Percentiles rank a stretch among this genome's conserved stretches.
phyloP scores from a whole-genome alignment of 1,139 yeast genomes.

The Yamadazyma siamensis region DNA sequence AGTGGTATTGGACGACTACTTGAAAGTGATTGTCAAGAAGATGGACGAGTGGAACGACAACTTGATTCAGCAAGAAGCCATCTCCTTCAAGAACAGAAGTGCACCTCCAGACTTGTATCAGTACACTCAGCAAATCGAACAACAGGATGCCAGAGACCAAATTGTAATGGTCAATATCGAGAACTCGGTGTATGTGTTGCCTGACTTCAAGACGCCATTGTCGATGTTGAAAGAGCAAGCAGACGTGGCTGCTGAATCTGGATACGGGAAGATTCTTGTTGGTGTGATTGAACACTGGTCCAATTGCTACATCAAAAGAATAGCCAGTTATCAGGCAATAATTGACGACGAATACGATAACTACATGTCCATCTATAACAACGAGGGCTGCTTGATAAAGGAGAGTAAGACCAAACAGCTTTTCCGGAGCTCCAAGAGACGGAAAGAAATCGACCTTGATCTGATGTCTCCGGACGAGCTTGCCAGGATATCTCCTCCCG shows the following conservation, averaged over 20 bases:
- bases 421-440: conserved; percentile 31
- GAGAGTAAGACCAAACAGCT: conserved; percentile 44
- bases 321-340: conserved; percentile 54
- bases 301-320: conserved; percentile 56
- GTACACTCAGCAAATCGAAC: conserved; percentile 40
- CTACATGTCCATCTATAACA: conserved; percentile 43
- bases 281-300: conserved; percentile 84
- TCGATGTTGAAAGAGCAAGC: conserved; percentile 86
- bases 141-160: conserved; percentile 48
- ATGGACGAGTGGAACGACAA: conserved; percentile 81
- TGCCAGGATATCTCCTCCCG: conserved; percentile 63
- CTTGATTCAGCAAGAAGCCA: conserved; percentile 61
- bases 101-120: conserved; percentile 65
- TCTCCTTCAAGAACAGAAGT: conserved; percentile 56
- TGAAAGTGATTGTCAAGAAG: conserved; percentile 63
- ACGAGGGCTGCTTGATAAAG: conserved; percentile 36
- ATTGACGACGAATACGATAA: conserved; percentile 56
- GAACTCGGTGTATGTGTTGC: conserved; percentile 66
- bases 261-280: conserved; percentile 74
- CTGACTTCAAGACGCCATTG: conserved; percentile 50
- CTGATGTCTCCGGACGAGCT: conserved; percentile 45
- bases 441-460: conserved; percentile 29
- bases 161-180: conserved; percentile 61
- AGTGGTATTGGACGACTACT: conserved; percentile 64
- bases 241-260: conserved; percentile 88